These are phyloP conservation scores for Aureobasidium sp. DNA, from an alignment of 2,329 filamentous ascomycete species.

Conservation along the genomic window DNA sequence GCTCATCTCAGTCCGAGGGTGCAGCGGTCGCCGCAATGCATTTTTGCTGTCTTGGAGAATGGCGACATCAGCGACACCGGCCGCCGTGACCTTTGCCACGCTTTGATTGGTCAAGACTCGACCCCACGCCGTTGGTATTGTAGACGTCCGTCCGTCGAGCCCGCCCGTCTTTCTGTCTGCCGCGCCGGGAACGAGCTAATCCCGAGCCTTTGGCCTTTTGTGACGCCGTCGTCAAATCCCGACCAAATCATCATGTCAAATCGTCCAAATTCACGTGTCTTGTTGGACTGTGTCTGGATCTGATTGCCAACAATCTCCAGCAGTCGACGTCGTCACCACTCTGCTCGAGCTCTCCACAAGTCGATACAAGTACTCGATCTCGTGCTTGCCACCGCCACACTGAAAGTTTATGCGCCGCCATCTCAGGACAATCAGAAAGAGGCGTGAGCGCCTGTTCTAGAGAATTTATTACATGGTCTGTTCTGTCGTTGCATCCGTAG, in stretches of 20 bases:
- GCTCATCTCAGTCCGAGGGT: conserved; percentile 12
- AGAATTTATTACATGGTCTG: conserved; percentile 2
- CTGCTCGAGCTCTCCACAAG: background rate
- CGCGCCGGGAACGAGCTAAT: background rate
- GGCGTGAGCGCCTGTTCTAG: background rate
- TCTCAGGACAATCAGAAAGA: background rate
- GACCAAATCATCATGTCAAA: background rate
- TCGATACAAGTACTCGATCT: background rate
- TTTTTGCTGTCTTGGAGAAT: conserved; percentile 2
- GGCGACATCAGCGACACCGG: conserved; percentile 4
- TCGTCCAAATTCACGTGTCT: background rate
- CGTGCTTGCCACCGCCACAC: conserved; percentile 8
- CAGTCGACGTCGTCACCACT: conserved; percentile 3
- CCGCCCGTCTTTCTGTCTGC: background rate
- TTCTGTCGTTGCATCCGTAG: background rate
- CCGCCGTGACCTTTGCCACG: background rate
- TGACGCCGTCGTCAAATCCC: background rate
- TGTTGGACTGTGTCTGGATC: background rate
- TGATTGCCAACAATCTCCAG: background rate
- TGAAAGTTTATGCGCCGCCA: too few species aligned
- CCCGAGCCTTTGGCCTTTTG: background rate
- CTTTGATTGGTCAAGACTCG: background rate
- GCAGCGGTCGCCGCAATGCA: background rate
- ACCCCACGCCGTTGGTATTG: background rate
- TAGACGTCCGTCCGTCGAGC: too few species aligned